phyloP scores from a whole-genome alignment of 257 asterid species.

The Cruciata laevipes region DNA sequence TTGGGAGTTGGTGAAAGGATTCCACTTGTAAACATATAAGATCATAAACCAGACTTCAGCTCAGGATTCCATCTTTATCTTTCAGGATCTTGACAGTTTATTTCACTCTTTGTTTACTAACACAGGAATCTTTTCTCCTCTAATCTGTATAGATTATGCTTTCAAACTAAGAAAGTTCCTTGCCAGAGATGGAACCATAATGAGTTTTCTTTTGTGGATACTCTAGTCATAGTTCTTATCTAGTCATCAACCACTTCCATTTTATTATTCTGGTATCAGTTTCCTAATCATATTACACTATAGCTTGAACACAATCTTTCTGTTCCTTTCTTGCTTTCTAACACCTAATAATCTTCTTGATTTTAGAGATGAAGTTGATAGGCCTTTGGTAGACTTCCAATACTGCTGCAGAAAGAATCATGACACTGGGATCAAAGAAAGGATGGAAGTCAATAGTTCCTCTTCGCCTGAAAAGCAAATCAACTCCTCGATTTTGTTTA shows the following conservation, averaged over 20 bases:
- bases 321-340: neutral
- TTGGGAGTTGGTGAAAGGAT: conserved; percentile 3
- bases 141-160: neutral
- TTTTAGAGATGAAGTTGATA: conserved; percentile 36
- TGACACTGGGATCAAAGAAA: conserved; percentile 63
- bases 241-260: neutral
- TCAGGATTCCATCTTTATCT: neutral
- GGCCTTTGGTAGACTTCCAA: conserved; percentile 29
- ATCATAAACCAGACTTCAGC: neutral
- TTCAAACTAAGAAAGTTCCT: neutral
- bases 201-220: conserved; percentile 5
- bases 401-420: conserved; percentile 29
- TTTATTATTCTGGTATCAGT: neutral
- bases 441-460: conserved; percentile 76
- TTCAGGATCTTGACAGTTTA: neutral
- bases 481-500: conserved; percentile 68
- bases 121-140: neutral
- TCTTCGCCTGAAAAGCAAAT: conserved; percentile 44
- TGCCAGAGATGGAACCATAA: neutral
- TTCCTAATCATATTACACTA: neutral
- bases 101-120: neutral
- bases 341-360: conserved; percentile 12
- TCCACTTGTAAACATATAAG: neutral
- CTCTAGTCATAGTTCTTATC: neutral
- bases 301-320: neutral